Evolutionary conservation across 176 grass and related monocot genomes (phyloP).

Genomic region (Luzula sylvatica): DNA sequence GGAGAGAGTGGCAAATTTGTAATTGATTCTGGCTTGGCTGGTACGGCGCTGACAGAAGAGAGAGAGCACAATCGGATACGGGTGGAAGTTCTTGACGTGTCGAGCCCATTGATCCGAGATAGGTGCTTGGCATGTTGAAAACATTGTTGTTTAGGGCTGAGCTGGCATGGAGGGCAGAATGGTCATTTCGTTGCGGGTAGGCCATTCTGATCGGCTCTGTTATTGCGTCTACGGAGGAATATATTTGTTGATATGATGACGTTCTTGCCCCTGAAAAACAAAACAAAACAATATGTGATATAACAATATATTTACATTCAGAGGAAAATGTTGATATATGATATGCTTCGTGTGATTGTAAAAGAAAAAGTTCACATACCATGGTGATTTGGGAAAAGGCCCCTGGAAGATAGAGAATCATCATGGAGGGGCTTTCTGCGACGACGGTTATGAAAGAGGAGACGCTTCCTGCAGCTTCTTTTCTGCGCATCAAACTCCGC

Average conservation of each 20-base stretch:
- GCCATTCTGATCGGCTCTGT: slow-evolving; percentile 6
- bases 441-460: slow-evolving; percentile 70
- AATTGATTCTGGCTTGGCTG: background rate
- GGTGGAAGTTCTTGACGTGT: slow-evolving; percentile 7
- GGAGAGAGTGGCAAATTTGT: background rate
- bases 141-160: background rate
- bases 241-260: slow-evolving; percentile 12
- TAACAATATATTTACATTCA: background rate
- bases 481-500: slow-evolving; percentile 80
- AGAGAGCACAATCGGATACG: slow-evolving; percentile 18
- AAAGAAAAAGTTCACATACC: slow-evolving; percentile 31
- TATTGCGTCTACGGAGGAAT: slow-evolving; percentile 1
- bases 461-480: slow-evolving; percentile 81
- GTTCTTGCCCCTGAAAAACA: slow-evolving; percentile 16
- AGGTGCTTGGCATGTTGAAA: background rate
- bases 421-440: slow-evolving; percentile 61
- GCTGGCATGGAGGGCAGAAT: background rate
- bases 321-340: background rate
- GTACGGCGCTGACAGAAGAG: slow-evolving; percentile 20
- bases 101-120: slow-evolving; percentile 7
- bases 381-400: slow-evolving; percentile 48
- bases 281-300: background rate
- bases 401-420: slow-evolving; percentile 41
- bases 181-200: background rate
- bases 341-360: background rate